These are phyloP conservation scores for Malassezia sympodialis DNA, from an alignment of 1,284 basidiomycete genomes.

Conservation along the genomic window DNA sequence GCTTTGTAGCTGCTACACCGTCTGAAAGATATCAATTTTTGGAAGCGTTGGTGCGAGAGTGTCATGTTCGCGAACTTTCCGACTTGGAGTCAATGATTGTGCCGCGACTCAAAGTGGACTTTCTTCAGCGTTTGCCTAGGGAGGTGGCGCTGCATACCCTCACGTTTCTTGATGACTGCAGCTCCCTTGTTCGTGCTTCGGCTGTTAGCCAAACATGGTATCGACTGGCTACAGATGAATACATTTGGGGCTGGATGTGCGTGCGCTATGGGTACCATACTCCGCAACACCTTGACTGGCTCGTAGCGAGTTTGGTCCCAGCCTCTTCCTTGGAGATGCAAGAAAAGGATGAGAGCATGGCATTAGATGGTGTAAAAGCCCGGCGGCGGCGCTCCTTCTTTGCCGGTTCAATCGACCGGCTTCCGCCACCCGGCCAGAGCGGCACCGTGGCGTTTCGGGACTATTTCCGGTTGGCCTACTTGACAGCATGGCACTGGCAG, in stretches of 20 bases:
- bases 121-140: conserved; percentile 67
- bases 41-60: conserved; percentile 30
- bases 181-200: conserved; percentile 62
- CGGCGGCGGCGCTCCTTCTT: conserved; percentile 7
- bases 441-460: conserved; percentile 7
- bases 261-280: conserved; percentile 39
- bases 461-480: conserved; percentile 66
- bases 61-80: conserved; percentile 63
- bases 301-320: background rate
- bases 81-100: conserved; percentile 65
- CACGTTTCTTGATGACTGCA: conserved; percentile 69
- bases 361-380: background rate
- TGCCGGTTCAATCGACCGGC: background rate
- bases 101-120: conserved; percentile 75
- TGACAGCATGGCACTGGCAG: conserved; percentile 73
- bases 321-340: background rate
- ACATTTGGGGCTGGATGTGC: conserved; percentile 74
- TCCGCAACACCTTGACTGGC: conserved; percentile 8
- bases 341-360: background rate
- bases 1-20: background rate
- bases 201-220: conserved; percentile 71
- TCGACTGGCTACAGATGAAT: conserved; percentile 67
- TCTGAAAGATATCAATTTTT: conserved; percentile 20
- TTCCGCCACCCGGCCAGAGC: background rate
- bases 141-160: conserved; percentile 77